Evolutionary conservation across 257 asterid species (phyloP).

Genomic region (Capsicum chinense): DNA sequence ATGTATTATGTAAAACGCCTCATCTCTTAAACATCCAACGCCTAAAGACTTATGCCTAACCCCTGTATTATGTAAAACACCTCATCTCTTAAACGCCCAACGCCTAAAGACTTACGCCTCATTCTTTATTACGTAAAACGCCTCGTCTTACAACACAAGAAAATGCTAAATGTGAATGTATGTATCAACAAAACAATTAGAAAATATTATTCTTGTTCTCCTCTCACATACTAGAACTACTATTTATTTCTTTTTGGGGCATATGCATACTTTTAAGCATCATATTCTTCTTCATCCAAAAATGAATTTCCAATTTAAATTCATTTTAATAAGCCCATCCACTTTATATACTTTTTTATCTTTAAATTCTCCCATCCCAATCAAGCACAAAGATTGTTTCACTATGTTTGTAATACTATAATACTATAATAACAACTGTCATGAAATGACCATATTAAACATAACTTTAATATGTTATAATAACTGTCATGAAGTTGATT

Average conservation of each 20-base stretch:
- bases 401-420: not conserved
- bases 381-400: not conserved
- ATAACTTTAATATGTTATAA: too few relatives aligned
- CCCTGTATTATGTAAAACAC: too few relatives aligned
- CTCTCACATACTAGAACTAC: not conserved
- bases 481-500: too few relatives aligned
- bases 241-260: not conserved
- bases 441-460: too few relatives aligned
- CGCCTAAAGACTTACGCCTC: too few relatives aligned
- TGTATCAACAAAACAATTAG: not conserved
- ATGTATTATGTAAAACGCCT: too few relatives aligned
- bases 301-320: not conserved
- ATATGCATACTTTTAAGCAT: not conserved
- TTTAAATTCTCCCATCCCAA: not conserved
- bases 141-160: not conserved
- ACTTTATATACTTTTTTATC: not conserved
- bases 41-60: too few relatives aligned
- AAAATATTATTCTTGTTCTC: not conserved
- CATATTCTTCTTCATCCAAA: constrained; percentile 20
- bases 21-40: too few relatives aligned
- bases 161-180: not conserved
- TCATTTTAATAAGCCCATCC: not conserved
- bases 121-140: too few relatives aligned
- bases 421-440: too few relatives aligned
- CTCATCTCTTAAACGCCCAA: too few relatives aligned